Evolutionary conservation across 352 stramenopile species (phyloP).

Genomic region (Phytophthora idaei): DNA sequence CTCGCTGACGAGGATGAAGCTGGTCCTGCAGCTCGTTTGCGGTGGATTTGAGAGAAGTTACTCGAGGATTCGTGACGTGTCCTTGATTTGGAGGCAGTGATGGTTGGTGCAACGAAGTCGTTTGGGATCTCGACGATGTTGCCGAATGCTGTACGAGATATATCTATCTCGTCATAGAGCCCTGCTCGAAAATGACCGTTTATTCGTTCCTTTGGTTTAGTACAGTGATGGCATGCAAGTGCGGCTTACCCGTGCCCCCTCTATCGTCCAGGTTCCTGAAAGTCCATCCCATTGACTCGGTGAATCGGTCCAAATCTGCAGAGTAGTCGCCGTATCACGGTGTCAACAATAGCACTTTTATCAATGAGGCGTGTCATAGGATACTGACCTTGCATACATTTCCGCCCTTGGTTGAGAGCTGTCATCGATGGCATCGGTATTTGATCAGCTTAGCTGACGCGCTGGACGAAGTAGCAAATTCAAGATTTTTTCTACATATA

Average conservation of each 20-base stretch:
- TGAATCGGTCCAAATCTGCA: slow-evolving; percentile 67
- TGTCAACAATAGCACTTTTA: not conserved
- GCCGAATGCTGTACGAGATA: slow-evolving; percentile 45
- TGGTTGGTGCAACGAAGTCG: slow-evolving; percentile 49
- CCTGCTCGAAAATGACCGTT: not conserved
- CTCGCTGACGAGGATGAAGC: slow-evolving; percentile 21
- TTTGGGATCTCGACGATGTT: slow-evolving; percentile 36
- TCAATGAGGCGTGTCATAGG: not conserved
- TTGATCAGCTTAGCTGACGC: not conserved
- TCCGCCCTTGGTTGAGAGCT: slow-evolving; percentile 21
- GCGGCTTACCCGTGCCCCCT: slow-evolving; percentile 20
- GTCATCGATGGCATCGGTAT: slow-evolving; percentile 11
- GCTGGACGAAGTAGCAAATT: too few relatives aligned
- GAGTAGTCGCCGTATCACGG: not conserved
- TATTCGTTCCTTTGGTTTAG: not conserved
- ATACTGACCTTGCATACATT: slow-evolving; percentile 32
- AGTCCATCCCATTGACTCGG: slow-evolving; percentile 63
- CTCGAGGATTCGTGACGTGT: slow-evolving; percentile 17
- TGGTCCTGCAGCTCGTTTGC: slow-evolving; percentile 34
- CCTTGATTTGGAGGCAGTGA: not conserved
- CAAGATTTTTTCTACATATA: too few relatives aligned
- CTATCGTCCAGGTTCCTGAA: slow-evolving; percentile 41
- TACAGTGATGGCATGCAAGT: not conserved
- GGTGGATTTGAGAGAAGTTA: slow-evolving; percentile 29
- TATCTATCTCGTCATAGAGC: slow-evolving; percentile 28